Evolutionary conservation across 1,139 yeast genomes (phyloP).

Genomic region (Yamadazyma atlantica): DNA sequence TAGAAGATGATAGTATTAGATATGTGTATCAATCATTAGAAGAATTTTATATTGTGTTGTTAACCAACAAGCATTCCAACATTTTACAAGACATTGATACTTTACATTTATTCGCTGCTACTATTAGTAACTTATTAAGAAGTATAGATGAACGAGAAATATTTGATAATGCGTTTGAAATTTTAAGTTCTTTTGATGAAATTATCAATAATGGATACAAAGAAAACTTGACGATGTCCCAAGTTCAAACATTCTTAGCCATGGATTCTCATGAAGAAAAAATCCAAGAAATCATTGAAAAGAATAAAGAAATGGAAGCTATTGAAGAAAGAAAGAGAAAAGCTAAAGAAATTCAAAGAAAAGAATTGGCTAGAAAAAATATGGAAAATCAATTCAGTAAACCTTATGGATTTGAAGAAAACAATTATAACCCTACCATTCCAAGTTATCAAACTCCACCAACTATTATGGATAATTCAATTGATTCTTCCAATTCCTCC

Average conservation of each 20-base stretch:
- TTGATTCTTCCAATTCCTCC: slow-evolving; percentile 10
- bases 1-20: slow-evolving; percentile 89
- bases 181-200: slow-evolving; percentile 91
- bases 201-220: slow-evolving; percentile 86
- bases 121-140: slow-evolving; percentile 74
- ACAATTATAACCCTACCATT: slow-evolving; percentile 7
- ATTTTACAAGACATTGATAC: slow-evolving; percentile 95
- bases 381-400: slow-evolving; percentile 29
- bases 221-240: slow-evolving; percentile 80
- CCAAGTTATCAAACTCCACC: slow-evolving; percentile 35
- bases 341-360: slow-evolving; percentile 92
- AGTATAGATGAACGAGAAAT: slow-evolving; percentile 81
- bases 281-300: slow-evolving; percentile 95
- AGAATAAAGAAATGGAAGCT: slow-evolving; percentile 96
- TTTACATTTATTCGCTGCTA: slow-evolving; percentile 78
- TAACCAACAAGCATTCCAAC: slow-evolving; percentile 89
- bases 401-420: slow-evolving; percentile 10
- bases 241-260: slow-evolving; percentile 86
- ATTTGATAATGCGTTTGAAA: slow-evolving; percentile 81
- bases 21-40: slow-evolving; percentile 96
- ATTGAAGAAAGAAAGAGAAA: slow-evolving; percentile 95
- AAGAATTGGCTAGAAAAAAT: slow-evolving; percentile 68
- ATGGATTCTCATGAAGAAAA: slow-evolving; percentile 99
- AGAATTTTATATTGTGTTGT: slow-evolving; percentile 85
- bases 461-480: slow-evolving; percentile 21